Evolutionary conservation across 306 rosid species (phyloP).

Genomic region (Ziziphus jujuba): DNA sequence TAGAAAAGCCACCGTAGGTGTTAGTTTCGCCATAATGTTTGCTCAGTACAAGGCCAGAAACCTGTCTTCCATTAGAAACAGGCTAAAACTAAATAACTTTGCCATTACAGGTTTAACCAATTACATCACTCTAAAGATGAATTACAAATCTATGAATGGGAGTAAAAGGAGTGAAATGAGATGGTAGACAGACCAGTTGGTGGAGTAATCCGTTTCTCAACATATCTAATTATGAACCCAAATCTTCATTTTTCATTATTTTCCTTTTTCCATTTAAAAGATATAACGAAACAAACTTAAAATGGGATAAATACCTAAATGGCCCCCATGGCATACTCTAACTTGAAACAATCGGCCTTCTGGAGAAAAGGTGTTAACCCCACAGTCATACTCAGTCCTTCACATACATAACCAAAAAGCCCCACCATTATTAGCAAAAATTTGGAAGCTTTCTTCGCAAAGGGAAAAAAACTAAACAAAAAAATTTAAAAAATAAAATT

Average conservation of each 20-base stretch:
- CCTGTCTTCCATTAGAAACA: too few relatives aligned
- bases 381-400: slow-evolving; percentile 98
- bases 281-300: neutral
- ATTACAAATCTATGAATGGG: too few relatives aligned
- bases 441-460: neutral
- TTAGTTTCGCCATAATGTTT: too few relatives aligned
- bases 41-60: too few relatives aligned
- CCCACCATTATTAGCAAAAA: neutral
- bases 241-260: neutral
- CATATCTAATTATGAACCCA: slow-evolving; percentile 15
- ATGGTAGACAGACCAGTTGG: slow-evolving; percentile 61
- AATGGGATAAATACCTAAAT: slow-evolving; percentile 72
- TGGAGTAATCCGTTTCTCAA: slow-evolving; percentile 93
- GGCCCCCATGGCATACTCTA: slow-evolving; percentile 97
- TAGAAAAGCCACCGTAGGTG: too few relatives aligned
- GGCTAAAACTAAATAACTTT: too few relatives aligned
- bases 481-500: slow-evolving; percentile 3
- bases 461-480: neutral
- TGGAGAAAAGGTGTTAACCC: slow-evolving; percentile 97
- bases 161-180: slow-evolving; percentile 2
- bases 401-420: slow-evolving; percentile 1
- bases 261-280: neutral
- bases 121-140: too few relatives aligned
- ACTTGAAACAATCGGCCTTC: slow-evolving; percentile 98
- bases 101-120: too few relatives aligned